Evolutionary conservation across 768 basidiomycete genomes (phyloP).

Genomic region (Phanerochaete carnosa): DNA sequence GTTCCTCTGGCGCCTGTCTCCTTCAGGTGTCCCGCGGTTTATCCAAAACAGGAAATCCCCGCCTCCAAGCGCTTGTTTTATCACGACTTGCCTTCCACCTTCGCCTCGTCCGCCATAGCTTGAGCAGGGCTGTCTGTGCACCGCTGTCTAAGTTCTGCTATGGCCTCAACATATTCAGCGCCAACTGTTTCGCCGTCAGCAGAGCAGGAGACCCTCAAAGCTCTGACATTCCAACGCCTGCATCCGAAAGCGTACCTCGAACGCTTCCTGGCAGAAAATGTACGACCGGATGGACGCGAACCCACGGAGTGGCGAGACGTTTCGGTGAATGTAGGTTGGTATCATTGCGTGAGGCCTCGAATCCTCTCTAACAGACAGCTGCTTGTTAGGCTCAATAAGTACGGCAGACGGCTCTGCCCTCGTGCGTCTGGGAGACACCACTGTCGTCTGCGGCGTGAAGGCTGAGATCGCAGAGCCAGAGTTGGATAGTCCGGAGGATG

Average conservation of each 20-base stretch:
- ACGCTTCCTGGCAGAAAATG: constrained; percentile 72
- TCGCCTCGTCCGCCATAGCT: too few species aligned
- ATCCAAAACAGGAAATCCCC: too few species aligned
- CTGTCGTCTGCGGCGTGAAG: constrained; percentile 93
- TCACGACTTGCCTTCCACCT: too few species aligned
- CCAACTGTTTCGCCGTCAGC: neutral
- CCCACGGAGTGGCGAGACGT: constrained; percentile 69
- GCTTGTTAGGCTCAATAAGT: constrained; percentile 75
- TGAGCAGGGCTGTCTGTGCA: too few species aligned
- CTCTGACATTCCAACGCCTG: constrained; percentile 73
- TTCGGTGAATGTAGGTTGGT: constrained; percentile 75
- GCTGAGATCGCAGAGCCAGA: constrained; percentile 93
- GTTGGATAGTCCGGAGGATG: constrained; percentile 65
- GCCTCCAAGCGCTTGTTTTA: too few species aligned
- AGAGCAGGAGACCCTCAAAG: constrained; percentile 22
- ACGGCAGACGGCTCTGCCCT: constrained; percentile 93
- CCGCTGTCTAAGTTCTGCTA: neutral
- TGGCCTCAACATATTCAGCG: neutral
- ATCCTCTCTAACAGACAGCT: neutral
- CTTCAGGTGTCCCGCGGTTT: too few species aligned
- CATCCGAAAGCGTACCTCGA: constrained; percentile 89
- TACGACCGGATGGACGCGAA: constrained; percentile 83
- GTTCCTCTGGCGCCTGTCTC: too few species aligned
- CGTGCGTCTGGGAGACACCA: constrained; percentile 89
- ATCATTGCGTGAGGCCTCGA: neutral